Percentiles rank a stretch among this genome's conserved stretches.
phyloP scores from a whole-genome alignment of 345 rosid genomes.

The Brassica carinata region DNA sequence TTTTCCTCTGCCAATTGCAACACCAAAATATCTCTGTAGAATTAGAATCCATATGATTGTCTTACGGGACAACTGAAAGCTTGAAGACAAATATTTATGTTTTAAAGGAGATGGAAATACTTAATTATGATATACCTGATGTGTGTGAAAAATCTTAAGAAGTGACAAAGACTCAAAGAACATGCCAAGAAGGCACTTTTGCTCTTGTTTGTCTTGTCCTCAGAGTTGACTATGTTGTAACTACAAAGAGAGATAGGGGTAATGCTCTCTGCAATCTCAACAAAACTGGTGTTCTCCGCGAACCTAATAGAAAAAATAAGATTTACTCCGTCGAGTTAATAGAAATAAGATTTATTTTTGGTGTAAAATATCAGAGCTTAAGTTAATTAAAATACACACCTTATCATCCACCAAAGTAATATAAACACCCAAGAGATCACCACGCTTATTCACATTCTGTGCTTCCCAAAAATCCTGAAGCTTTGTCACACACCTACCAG shows the following conservation, averaged over 20 bases:
- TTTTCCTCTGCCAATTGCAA: slow-evolving; percentile 91
- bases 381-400: background rate
- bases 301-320: background rate
- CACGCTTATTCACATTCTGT: too few relatives aligned
- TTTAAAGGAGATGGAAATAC: background rate
- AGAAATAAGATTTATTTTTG: background rate
- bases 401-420: background rate
- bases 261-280: background rate
- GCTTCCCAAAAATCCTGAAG: too few relatives aligned
- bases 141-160: background rate
- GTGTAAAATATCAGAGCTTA: background rate
- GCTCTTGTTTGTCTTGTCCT: background rate
- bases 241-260: background rate
- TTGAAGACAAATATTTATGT: background rate
- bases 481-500: too few relatives aligned
- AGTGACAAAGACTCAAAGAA: background rate
- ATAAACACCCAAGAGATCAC: too few relatives aligned
- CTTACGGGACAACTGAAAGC: background rate
- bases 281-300: background rate
- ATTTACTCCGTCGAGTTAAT: background rate
- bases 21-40: slow-evolving; percentile 80
- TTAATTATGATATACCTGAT: background rate
- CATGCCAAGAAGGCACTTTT: background rate
- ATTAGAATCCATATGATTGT: background rate
- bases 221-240: background rate